Percentiles rank a stretch among this genome's conserved stretches.
Conservation (phyloP, 805 yeast species). For the Sungouiella blattae region DNA sequence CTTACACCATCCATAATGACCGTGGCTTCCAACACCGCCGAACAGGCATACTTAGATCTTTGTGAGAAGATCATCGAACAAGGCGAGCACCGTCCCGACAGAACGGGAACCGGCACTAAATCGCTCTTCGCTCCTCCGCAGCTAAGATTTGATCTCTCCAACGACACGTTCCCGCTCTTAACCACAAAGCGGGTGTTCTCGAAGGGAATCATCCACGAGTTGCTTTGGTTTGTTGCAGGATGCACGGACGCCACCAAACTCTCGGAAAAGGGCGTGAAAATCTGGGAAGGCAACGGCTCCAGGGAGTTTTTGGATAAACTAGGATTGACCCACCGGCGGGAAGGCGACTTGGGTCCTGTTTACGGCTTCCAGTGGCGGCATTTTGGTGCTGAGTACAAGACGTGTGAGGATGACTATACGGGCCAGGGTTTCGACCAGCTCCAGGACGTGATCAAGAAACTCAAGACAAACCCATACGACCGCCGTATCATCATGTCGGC, state of each 20-base stretch:
- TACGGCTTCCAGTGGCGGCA: constrained; percentile 99
- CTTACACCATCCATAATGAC: constrained; percentile 18
- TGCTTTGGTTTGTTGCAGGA: constrained; percentile 90
- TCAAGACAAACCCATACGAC: constrained; percentile 89
- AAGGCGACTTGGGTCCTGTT: constrained; percentile 96
- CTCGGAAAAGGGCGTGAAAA: constrained; percentile 82
- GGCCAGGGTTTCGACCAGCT: constrained; percentile 92
- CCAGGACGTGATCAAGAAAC: constrained; percentile 68
- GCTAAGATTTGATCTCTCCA: constrained; percentile 69
- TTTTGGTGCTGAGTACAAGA: constrained; percentile 89
- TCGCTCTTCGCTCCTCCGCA: constrained; percentile 96
- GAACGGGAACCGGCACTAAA: constrained; percentile 96
- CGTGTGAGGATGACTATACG: constrained; percentile 82
- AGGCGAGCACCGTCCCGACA: constrained; percentile 90
- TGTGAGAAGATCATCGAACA: constrained; percentile 71
- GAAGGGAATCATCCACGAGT: constrained; percentile 83
- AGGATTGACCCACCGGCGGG: constrained; percentile 77
- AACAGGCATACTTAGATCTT: constrained; percentile 81
- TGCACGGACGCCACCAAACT: constrained; percentile 82
- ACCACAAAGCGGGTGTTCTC: constrained; percentile 93
- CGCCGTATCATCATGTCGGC: constrained; percentile 93
- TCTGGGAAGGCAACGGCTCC: constrained; percentile 99
- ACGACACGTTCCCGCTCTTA: constrained; percentile 77
- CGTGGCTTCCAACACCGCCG: constrained; percentile 48
- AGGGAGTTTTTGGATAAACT: constrained; percentile 82